phyloP scores from a whole-genome alignment of 306 rosid genomes.

The Gastrolobium bilobum region DNA sequence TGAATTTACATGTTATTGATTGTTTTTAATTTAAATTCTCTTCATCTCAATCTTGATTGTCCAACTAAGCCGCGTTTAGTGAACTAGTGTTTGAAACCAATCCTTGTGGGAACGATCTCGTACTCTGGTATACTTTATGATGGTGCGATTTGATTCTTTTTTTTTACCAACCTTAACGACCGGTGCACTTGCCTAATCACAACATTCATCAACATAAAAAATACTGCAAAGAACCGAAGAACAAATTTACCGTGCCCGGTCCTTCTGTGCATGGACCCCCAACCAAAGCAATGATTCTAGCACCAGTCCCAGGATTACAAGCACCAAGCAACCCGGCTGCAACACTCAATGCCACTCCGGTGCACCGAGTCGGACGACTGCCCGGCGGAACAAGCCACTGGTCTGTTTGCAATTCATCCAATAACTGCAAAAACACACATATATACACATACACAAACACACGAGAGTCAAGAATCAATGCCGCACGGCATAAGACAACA shows the following conservation, averaged over 20 bases:
- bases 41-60: too few relatives aligned
- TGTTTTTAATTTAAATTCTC: too few relatives aligned
- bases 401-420: conserved; percentile 87
- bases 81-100: too few relatives aligned
- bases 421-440: conserved; percentile 57
- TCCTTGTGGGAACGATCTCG: too few relatives aligned
- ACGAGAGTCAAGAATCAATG: conserved; percentile 14
- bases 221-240: neutral
- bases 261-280: conserved; percentile 98
- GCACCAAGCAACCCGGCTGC: conserved; percentile 87
- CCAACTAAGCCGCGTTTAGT: too few relatives aligned
- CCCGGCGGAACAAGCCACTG: conserved; percentile 85
- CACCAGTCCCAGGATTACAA: conserved; percentile 85
- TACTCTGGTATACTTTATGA: too few relatives aligned
- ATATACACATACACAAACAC: conserved; percentile 27
- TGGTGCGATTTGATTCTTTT: too few relatives aligned
- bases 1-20: too few relatives aligned
- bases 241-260: conserved; percentile 80
- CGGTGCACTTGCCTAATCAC: too few relatives aligned
- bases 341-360: conserved; percentile 86
- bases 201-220: conserved; percentile 7
- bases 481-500: neutral
- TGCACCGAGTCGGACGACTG: conserved; percentile 75
- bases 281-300: conserved; percentile 84
- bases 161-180: too few relatives aligned